phyloP scores from a whole-genome alignment of 106 monocot species.

The Dendrobium catenatum region DNA sequence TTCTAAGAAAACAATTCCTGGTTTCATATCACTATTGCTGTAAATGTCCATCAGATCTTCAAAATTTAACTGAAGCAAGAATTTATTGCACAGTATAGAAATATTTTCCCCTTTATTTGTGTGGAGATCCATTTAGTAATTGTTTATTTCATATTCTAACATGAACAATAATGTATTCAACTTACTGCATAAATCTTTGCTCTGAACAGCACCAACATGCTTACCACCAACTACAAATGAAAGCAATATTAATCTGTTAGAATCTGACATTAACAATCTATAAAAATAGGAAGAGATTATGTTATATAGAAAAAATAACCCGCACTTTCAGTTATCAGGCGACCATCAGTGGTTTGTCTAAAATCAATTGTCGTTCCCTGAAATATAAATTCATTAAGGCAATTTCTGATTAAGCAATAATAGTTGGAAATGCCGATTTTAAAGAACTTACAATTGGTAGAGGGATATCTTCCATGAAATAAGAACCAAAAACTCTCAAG shows the following conservation, averaged over 20 bases:
- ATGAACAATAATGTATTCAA: conserved; percentile 1
- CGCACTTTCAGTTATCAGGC: conserved; percentile 89
- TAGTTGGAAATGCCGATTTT: not conserved
- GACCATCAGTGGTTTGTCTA: conserved; percentile 78
- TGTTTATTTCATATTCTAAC: not conserved
- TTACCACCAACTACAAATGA: conserved; percentile 69
- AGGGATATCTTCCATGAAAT: conserved; percentile 85
- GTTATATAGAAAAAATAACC: conserved; percentile 2
- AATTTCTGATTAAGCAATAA: not conserved
- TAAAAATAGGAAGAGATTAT: not conserved
- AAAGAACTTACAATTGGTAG: conserved; percentile 52
- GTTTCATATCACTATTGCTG: too few species aligned
- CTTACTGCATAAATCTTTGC: conserved; percentile 97
- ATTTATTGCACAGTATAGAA: not conserved
- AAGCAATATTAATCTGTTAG: not conserved
- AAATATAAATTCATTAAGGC: conserved; percentile 14
- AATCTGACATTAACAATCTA: not conserved
- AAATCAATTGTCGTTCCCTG: conserved; percentile 96
- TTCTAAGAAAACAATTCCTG: too few species aligned
- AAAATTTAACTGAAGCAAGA: not conserved
- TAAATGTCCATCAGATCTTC: not conserved
- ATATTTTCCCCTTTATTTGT: not conserved
- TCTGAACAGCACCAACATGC: conserved; percentile 70
- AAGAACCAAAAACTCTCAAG: conserved; percentile 74
- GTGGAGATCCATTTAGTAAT: not conserved